Evolutionary conservation across 176 grass and related monocot genomes (phyloP).

Genomic region (Aechmea fasciata): DNA sequence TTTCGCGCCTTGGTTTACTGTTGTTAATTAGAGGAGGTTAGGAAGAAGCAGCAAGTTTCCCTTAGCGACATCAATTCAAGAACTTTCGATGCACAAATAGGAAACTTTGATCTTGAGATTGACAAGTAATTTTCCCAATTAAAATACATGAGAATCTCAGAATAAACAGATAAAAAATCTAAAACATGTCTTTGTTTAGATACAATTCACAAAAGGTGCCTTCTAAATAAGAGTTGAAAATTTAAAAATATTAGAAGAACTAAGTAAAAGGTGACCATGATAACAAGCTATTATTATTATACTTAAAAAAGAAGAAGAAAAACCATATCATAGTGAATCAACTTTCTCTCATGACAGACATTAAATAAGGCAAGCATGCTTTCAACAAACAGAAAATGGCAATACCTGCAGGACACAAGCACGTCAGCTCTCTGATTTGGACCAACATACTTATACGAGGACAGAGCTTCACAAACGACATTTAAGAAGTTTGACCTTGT

Average conservation of each 20-base stretch:
- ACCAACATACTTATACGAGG: conserved; percentile 72
- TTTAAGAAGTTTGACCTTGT: conserved; percentile 55
- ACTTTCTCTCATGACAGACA: neutral
- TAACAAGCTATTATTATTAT: neutral
- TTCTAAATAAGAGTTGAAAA: conserved; percentile 5
- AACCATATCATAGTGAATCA: neutral
- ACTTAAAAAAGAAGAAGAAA: neutral
- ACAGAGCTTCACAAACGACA: conserved; percentile 61
- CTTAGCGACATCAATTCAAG: too few relatives aligned
- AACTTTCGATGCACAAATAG: too few relatives aligned
- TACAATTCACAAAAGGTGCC: neutral
- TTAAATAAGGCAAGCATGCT: neutral
- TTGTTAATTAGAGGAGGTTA: too few relatives aligned
- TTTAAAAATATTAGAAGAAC: neutral
- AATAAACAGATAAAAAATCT: too few relatives aligned
- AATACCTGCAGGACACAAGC: conserved; percentile 59
- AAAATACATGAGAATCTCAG: too few relatives aligned
- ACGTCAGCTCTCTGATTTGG: conserved; percentile 75
- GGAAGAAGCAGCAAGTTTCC: too few relatives aligned
- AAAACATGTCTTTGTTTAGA: too few relatives aligned
- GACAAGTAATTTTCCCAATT: too few relatives aligned
- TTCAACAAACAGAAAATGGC: neutral
- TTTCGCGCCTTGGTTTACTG: too few relatives aligned
- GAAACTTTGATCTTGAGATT: too few relatives aligned
- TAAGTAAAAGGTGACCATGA: neutral